These are phyloP conservation scores for Aspergillus homomorphus DNA, from an alignment of 495 filamentous ascomycete genomes.

Conservation along the genomic window DNA sequence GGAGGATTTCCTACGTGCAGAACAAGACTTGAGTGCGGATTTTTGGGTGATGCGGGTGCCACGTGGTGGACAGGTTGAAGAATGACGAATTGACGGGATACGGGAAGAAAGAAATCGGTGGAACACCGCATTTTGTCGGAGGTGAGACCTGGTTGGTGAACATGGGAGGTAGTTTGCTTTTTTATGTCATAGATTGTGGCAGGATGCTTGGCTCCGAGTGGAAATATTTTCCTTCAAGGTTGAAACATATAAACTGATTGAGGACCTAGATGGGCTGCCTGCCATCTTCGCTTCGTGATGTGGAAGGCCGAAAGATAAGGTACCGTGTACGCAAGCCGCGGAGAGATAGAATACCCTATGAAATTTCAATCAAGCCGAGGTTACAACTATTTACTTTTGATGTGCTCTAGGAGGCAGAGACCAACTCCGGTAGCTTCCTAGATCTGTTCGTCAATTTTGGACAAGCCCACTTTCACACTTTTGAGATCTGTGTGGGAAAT, in stretches of 20 bases:
- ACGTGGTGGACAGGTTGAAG: constrained; percentile 6
- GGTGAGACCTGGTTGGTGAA: background rate
- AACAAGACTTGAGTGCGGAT: background rate
- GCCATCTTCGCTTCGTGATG: background rate
- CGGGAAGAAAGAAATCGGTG: background rate
- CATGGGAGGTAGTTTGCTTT: background rate
- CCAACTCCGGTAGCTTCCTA: background rate
- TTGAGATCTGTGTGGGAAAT: background rate
- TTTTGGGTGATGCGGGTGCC: constrained; percentile 2
- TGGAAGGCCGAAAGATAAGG: background rate
- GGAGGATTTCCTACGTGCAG: background rate
- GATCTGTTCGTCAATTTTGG: background rate
- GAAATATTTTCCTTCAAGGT: background rate
- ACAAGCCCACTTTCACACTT: background rate
- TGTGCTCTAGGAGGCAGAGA: background rate
- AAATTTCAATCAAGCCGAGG: background rate
- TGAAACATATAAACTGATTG: background rate
- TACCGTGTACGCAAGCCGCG: background rate
- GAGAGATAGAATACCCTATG: background rate
- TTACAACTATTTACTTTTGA: too few relatives aligned
- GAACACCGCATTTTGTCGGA: background rate
- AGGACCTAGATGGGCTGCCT: background rate
- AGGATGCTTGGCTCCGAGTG: background rate
- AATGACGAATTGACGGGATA: too few relatives aligned
- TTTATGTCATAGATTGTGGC: background rate